These are phyloP conservation scores for Tuber microsphaerosporum DNA, from an alignment of 495 filamentous ascomycete species.

Conservation along the genomic window DNA sequence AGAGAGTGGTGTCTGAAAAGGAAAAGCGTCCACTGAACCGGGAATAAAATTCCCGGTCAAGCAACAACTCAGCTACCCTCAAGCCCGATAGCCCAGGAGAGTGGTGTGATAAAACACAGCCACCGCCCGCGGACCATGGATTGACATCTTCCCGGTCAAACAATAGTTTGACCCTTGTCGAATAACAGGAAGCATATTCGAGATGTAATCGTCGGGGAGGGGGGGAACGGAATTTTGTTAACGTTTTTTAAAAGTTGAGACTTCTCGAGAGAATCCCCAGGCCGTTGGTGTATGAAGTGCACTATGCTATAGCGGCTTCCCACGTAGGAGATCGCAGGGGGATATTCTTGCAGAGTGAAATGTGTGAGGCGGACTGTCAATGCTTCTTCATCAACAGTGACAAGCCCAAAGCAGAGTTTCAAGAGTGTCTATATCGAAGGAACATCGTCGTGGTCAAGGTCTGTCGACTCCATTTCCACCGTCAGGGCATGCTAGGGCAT, in stretches of 20 bases:
- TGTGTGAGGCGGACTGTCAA: not conserved
- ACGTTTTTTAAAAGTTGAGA: not conserved
- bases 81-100: conserved; percentile 4
- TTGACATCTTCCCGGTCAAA: conserved; percentile 5
- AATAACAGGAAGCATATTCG: conserved; percentile 4
- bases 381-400: not conserved
- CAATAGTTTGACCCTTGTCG: not conserved
- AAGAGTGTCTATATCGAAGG: not conserved
- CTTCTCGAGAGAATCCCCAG: not conserved
- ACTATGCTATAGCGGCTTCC: no score
- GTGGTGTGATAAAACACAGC: conserved; percentile 2
- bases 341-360: conserved; percentile 3
- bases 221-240: not conserved
- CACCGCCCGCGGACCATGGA: not conserved
- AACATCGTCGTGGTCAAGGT: not conserved
- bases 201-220: conserved; percentile 2
- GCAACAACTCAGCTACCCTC: not conserved
- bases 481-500: not conserved
- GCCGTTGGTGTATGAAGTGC: not conserved
- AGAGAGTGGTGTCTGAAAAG: not conserved
- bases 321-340: not conserved
- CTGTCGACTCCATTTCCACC: not conserved
- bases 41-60: conserved; percentile 1
- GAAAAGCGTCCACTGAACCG: not conserved
- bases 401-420: not conserved